These are phyloP conservation scores for Erodium moschatum DNA, from an alignment of 441 rosid species.

Conservation along the genomic window DNA sequence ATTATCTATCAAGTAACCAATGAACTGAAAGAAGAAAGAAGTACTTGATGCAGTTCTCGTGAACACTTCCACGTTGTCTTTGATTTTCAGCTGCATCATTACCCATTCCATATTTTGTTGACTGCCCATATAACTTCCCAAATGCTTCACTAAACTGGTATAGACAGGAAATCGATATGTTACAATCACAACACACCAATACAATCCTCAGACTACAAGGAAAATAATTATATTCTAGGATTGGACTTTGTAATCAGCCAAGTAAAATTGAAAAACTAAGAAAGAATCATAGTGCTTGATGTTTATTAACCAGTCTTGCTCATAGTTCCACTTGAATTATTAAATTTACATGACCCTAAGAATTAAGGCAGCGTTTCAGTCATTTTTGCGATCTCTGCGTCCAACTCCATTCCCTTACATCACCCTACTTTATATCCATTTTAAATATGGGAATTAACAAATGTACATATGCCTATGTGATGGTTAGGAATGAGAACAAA, in stretches of 20 bases:
- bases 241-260: background rate
- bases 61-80: constrained; percentile 50
- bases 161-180: background rate
- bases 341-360: background rate
- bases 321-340: background rate
- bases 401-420: background rate
- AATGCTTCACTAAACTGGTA: constrained; percentile 84
- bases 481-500: background rate
- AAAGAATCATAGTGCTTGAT: background rate
- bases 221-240: background rate
- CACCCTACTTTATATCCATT: background rate
- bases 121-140: constrained; percentile 82
- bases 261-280: background rate
- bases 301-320: background rate
- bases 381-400: background rate
- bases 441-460: too few species aligned
- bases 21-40: background rate
- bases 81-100: constrained; percentile 53
- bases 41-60: constrained; percentile 87
- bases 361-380: background rate
- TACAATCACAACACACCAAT: background rate
- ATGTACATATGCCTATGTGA: too few species aligned
- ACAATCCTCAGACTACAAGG: background rate
- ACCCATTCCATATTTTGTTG: constrained; percentile 48
- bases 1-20: background rate